Percentiles rank a stretch among this genome's conserved stretches.
These are phyloP conservation scores for Pyracantha coccinea DNA, from an alignment of 331 rosid genomes.

Conservation along the genomic window DNA sequence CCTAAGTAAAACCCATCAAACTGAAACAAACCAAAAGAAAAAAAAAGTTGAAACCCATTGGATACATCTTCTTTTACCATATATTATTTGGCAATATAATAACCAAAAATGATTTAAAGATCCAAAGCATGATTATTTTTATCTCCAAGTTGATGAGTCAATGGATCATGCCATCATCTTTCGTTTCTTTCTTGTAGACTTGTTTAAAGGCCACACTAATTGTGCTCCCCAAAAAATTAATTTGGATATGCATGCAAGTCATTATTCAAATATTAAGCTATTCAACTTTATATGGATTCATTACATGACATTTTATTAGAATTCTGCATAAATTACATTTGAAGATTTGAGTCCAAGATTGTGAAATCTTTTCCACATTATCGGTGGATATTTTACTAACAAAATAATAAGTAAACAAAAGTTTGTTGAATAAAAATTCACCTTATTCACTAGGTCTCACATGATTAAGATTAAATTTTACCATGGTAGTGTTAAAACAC, in stretches of 20 bases:
- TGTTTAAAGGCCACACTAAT: conserved; percentile 1
- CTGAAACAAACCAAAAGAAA: not conserved
- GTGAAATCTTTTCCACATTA: not conserved
- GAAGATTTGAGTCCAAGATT: conserved; percentile 17
- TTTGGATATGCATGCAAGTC: conserved; percentile 16
- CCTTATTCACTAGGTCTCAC: not conserved
- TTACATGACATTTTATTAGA: not conserved
- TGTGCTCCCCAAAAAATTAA: conserved; percentile 12
- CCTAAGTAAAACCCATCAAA: conserved; percentile 20
- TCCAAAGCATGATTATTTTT: conserved; percentile 23
- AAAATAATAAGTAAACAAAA: not conserved
- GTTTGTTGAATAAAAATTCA: not conserved
- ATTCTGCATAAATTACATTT: not conserved
- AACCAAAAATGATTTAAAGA: conserved; percentile 18
- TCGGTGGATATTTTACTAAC: not conserved
- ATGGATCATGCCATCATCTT: conserved; percentile 16
- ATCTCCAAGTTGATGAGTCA: conserved; percentile 28
- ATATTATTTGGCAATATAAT: conserved; percentile 11
- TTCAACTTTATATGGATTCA: conserved; percentile 4
- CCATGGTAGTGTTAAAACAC: not conserved
- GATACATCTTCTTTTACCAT: not conserved
- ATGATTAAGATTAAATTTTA: not conserved
- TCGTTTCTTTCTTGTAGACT: conserved; percentile 18
- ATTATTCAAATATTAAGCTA: conserved; percentile 3
- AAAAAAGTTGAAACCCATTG: conserved; percentile 15